Evolutionary conservation across 2,329 filamentous ascomycete species (phyloP), one percentile per base, ranked within the genome.

Genomic region (Sporothrix euskadiensis): DNA sequence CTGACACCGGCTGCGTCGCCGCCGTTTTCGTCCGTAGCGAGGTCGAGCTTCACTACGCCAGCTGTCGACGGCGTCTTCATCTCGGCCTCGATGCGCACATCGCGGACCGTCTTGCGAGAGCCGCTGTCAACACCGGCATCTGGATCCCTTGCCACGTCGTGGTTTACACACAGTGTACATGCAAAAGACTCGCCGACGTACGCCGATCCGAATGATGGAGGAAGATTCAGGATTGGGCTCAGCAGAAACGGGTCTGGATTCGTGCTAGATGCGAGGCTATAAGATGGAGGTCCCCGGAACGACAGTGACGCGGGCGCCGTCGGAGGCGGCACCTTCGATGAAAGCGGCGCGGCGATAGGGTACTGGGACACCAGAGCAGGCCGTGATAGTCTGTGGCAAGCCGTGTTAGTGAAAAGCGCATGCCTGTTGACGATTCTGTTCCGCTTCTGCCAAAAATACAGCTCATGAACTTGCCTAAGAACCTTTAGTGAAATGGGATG

Each of bases 101-200:
- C 92, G 75, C 89, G 91, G 56, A 97, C 90, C 71, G 85, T 85
- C 76, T 85, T 87, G 66, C n/a, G 44, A 71, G 77, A 79, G 30
- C 65, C 49, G 61, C 74, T 78, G 75, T 68, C 52, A 0, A 44
- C 57, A 66, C 57, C 71, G 74, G 78, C 76, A 66, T 54, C 75
- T 5, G 76, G 54, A 0, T 22, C 80, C 75, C 78, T 79, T 10
- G 78, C 63, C 83, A 83, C 74, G 83, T 98, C 95, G 80, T 98
- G 95, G 84, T 97, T 98, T n/a, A 93, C 94, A 83, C 94, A 97
- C 30, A 98, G 87, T 1, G 95, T 97, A 83, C 96, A 99, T 76
- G 91, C 91, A 83, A 99, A 98, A 0, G 91, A 94, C 84, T 98
- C 94, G 78, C 96, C 96, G 26, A 98, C 95, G 81, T 98, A 98